Base-by-base conservation (phyloP, 169 alveolate species). In the Plasmodium vinckei region DNA sequence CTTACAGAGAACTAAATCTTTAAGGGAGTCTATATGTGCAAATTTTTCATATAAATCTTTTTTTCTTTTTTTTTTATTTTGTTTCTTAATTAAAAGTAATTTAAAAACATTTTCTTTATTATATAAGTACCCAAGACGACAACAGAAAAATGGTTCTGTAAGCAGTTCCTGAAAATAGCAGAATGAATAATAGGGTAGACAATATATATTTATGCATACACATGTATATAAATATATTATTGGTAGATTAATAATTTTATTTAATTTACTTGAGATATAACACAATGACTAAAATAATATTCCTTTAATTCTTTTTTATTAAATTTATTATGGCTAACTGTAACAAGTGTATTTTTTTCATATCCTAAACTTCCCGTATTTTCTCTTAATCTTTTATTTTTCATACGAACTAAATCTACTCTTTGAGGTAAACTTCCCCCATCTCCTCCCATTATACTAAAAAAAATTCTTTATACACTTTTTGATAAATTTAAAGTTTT, bases 381-480 rank as follows among this genome's bases (percentile, higher is more conserved):
- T 53, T 82, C 90, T 54, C 57, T 82, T 53, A 82, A 69, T 21
- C 46, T 64, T 69, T 82, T 82, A 23, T 82, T 67, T 65, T 82
- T 82, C 90, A 82, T 82, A 15, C 82, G 47, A 53, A 82, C 90
- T 46, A 82, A 10, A 27, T 82, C 90, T 21, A 82, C 90, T 21
- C 90, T 39, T 49, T 82, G 90, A 12, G 90, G 90, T 59, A 82
- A 53, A 25, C 90, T 82, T 17, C 90, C 90, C 13, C 90, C 90
- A 63, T 82, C 90, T 54, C 90, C 90, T 44, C 90, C 90, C 90
- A 82, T 82, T 53, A 3, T 61, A 46, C 15, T 33, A 33, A 33
- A 33, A 33, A 47, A 17, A 51, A 49, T 17, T 17, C 13, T 13
- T 5, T 51, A 13, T 54, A 15, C 9, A 15, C 10, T 54, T 54